These are phyloP conservation scores for Geosmithia flava DNA, from an alignment of 2,329 filamentous ascomycete species.

Conservation along the genomic window DNA sequence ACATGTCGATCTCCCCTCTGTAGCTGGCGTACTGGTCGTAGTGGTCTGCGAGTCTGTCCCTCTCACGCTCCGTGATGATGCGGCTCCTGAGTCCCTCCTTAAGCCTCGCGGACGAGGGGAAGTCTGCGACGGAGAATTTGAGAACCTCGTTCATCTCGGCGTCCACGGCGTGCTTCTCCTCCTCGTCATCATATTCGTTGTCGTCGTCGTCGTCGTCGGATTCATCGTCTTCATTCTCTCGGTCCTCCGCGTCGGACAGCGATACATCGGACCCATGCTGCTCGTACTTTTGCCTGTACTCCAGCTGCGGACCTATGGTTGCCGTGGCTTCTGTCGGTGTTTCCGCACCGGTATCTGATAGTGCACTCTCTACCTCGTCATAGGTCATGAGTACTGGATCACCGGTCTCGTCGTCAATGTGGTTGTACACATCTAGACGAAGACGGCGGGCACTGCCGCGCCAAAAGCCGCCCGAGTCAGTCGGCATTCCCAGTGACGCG, in stretches of 20 bases:
- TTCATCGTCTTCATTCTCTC: background rate
- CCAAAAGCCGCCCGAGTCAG: slow-evolving; percentile 30
- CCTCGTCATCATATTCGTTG: slow-evolving; percentile 3
- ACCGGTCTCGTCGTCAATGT: slow-evolving; percentile 9
- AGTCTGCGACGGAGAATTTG: slow-evolving; percentile 24
- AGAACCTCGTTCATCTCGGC: slow-evolving; percentile 30
- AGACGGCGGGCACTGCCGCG: slow-evolving; percentile 33
- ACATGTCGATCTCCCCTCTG: slow-evolving; percentile 30
- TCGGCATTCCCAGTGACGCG: slow-evolving; percentile 29
- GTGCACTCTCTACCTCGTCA: slow-evolving; percentile 27
- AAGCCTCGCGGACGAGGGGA: slow-evolving; percentile 22
- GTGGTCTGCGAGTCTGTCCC: slow-evolving; percentile 30
- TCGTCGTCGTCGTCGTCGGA: slow-evolving; percentile 5
- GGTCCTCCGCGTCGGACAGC: background rate
- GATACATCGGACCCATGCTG: slow-evolving; percentile 1
- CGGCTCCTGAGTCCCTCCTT: slow-evolving; percentile 21
- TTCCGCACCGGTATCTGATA: slow-evolving; percentile 8
- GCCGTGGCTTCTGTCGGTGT: background rate
- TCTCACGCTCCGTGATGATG: slow-evolving; percentile 25
- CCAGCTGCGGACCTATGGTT: too few species aligned
- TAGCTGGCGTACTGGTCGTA: slow-evolving; percentile 25
- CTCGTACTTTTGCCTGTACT: background rate
- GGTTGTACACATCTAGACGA: slow-evolving; percentile 31
- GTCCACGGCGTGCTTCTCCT: slow-evolving; percentile 16
- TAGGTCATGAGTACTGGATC: slow-evolving; percentile 22